These are phyloP conservation scores for Penicillium sp. DNA, from an alignment of 2,329 filamentous ascomycete genomes.

Conservation along the genomic window DNA sequence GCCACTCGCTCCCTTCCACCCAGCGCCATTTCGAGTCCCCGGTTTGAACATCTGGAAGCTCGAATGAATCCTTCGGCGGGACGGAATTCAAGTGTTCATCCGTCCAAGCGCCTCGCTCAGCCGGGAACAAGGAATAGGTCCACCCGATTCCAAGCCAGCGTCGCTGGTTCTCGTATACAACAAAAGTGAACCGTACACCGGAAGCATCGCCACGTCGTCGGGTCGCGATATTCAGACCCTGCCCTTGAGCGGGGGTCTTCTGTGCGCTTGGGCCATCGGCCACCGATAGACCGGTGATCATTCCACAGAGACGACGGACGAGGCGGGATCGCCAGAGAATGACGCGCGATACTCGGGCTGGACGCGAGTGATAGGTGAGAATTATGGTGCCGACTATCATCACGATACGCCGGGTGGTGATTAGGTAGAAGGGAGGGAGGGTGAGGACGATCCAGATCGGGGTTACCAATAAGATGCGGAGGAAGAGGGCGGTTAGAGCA, in stretches of 20 bases:
- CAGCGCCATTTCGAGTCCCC: conserved; percentile 73
- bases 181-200: conserved; percentile 94
- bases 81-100: conserved; percentile 90
- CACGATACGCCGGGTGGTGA: conserved; percentile 83
- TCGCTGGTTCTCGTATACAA: conserved; percentile 93
- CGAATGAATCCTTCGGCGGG: conserved; percentile 73
- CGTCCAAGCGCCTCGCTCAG: conserved; percentile 90
- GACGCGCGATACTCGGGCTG: conserved; percentile 80
- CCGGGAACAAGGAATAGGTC: conserved; percentile 88
- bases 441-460: conserved; percentile 86
- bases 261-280: conserved; percentile 45
- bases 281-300: conserved; percentile 78
- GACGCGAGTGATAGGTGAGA: conserved; percentile 89
- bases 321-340: conserved; percentile 87
- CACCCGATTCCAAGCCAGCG: conserved; percentile 94
- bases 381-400: conserved; percentile 85
- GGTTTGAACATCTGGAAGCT: conserved; percentile 68
- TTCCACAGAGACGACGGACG: conserved; percentile 69
- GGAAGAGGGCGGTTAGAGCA: conserved; percentile 84
- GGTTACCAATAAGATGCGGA: conserved; percentile 84
- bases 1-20: conserved; percentile 85
- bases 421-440: conserved; percentile 78
- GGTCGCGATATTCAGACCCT: conserved; percentile 53
- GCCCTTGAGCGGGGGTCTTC: conserved; percentile 49
- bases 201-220: conserved; percentile 58